These are phyloP conservation scores for Colletotrichum brevisporum DNA, from an alignment of 2,329 filamentous ascomycete species.

Conservation along the genomic window DNA sequence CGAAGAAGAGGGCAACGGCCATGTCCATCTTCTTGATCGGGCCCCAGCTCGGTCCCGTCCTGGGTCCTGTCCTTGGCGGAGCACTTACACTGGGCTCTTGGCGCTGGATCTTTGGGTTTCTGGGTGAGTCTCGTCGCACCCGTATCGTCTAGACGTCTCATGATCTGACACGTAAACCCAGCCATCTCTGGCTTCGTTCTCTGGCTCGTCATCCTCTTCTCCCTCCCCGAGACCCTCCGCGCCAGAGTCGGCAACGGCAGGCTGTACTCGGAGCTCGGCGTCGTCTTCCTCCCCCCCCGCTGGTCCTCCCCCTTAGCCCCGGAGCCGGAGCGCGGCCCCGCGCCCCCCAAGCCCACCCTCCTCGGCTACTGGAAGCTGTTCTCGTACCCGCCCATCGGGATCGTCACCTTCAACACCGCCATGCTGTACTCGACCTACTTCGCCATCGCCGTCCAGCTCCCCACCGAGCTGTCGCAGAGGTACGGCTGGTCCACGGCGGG, in stretches of 20 bases:
- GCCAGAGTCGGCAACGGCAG: conserved; percentile 59
- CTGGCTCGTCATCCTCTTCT: conserved; percentile 48
- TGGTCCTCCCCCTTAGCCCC: conserved; percentile 44
- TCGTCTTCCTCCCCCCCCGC: conserved; percentile 44
- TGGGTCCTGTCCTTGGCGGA: conserved; percentile 60
- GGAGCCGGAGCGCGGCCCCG: conserved; percentile 45
- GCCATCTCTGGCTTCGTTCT: conserved; percentile 50
- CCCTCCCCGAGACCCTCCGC: conserved; percentile 62
- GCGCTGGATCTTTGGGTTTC: conserved; percentile 61
- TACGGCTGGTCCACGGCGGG: conserved; percentile 53
- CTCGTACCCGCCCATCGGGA: conserved; percentile 50
- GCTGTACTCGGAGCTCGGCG: conserved; percentile 41
- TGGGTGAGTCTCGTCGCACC: conserved; percentile 40
- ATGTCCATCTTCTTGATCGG: conserved; percentile 60
- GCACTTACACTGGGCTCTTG: conserved; percentile 53
- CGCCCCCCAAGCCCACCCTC: conserved; percentile 48
- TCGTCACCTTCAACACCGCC: conserved; percentile 51
- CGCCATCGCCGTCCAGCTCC: conserved; percentile 49
- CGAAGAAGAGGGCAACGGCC: conserved; percentile 52
- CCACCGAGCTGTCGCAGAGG: conserved; percentile 46
- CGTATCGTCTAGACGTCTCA: neutral
- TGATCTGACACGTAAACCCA: conserved; percentile 26
- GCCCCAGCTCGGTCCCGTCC: conserved; percentile 58
- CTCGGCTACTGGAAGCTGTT: conserved; percentile 48
- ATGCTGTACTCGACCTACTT: conserved; percentile 52